phyloP scores from a whole-genome alignment of 2,329 filamentous ascomycete species.

The Ceratocystiopsis sp. region DNA sequence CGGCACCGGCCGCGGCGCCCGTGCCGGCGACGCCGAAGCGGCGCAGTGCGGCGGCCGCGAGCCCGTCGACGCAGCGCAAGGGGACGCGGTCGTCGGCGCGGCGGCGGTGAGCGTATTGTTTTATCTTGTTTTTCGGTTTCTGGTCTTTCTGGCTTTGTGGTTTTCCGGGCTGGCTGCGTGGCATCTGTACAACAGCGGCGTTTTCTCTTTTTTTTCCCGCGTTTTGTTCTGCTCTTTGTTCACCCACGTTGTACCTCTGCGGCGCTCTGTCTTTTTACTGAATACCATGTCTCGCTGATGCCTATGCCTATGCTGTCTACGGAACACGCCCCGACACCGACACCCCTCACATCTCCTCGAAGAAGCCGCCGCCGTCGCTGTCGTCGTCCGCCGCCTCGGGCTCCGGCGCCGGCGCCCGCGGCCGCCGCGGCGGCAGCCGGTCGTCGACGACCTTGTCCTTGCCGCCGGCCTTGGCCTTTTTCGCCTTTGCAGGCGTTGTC shows the following conservation, averaged over 20 bases:
- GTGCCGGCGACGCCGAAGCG: constrained; percentile 2
- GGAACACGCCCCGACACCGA: not conserved
- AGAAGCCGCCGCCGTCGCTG: constrained; percentile 34
- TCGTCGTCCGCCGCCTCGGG: constrained; percentile 1
- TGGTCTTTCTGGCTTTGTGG: not conserved
- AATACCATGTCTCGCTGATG: not conserved
- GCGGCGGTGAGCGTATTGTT: constrained; percentile 12
- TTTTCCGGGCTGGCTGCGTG: no score
- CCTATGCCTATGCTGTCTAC: not conserved
- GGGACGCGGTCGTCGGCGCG: constrained; percentile 17
- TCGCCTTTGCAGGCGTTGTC: no score
- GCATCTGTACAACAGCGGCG: no score
- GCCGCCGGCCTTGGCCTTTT: constrained; percentile 7
- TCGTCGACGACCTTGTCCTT: not conserved
- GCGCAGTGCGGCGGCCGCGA: not conserved
- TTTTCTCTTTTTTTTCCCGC: no score
- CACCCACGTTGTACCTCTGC: no score
- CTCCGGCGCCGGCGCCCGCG: not conserved
- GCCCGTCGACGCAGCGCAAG: constrained; percentile 11
- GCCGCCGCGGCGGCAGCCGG: not conserved
- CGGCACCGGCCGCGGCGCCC: constrained; percentile 3
- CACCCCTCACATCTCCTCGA: constrained; percentile 23
- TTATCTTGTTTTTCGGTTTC: not conserved
- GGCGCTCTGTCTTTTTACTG: not conserved
- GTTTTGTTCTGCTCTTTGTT: no score